Evolutionary conservation across 148 eudicot genomes (phyloP), one percentile per base, ranked within the genome.

Genomic region (Polygonum maritimum): DNA sequence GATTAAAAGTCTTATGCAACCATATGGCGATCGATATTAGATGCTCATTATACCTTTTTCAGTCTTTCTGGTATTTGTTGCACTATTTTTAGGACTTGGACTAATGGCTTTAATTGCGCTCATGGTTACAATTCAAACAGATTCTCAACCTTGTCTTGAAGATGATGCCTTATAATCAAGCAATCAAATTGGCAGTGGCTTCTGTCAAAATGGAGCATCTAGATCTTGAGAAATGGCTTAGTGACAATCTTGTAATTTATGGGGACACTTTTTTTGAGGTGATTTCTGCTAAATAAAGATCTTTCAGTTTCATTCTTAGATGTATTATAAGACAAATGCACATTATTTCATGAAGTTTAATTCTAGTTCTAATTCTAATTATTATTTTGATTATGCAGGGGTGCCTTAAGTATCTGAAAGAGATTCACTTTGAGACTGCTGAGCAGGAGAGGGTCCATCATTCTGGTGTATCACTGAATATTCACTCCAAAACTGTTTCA

Each of bases 201-300:
- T 93, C 92, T 76, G 89, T 92, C 67, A 84, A 81, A 69, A 90
- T 82, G 80, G 96, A 92, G 77, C 82, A 86, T 65, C 52, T 94
- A 69, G 98, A 94, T 84, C 83, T 94, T 72, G 97, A 92, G 86
- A 89, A 78, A 65, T 94, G 98, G 98, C 79, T 92, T 82, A 84
- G 82, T 78, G 83, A 84, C 77, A 88, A 81, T 71, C 78, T 92
- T 44, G 75, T 76, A 77, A 79, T 83, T 47, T 82, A 78, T 76
- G 87, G 81, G 82, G 89, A 92, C 41, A 63, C 69, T 73, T 89
- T 89, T 80, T 80, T 84, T 74, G 90, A 92, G 98, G 98, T 94
- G 83, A 36, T 67, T 79, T 26, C 79, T 55, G 48, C 76, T 78
- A 16, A 26, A 76, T 14, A 75, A 58, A 40, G 54, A 21, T 76